phyloP scores from a whole-genome alignment of 108 stramenopile genomes.

The Cyclotella kingstonii region DNA sequence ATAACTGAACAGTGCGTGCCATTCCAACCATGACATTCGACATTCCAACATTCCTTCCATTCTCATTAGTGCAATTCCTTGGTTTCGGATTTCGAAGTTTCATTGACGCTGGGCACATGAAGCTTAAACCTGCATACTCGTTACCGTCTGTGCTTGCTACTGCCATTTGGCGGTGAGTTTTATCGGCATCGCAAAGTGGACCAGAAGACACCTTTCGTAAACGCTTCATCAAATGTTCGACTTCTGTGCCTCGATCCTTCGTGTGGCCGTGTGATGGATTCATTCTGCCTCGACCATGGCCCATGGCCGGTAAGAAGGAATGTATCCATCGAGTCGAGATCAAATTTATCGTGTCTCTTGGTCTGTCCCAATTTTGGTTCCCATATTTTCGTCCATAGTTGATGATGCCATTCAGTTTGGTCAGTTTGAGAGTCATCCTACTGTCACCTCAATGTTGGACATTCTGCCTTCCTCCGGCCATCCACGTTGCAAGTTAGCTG shows the following conservation, averaged over 20 bases:
- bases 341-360: no score
- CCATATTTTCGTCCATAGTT: no score
- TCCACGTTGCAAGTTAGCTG: no score
- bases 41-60: background rate
- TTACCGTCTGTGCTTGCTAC: slow-evolving; percentile 13
- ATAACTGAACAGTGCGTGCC: slow-evolving; percentile 37
- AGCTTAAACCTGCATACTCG: slow-evolving; percentile 16
- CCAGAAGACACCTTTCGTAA: slow-evolving; percentile 17
- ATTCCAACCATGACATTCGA: slow-evolving; percentile 14
- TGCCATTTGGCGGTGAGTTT: slow-evolving; percentile 15
- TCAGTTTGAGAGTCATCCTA: no score
- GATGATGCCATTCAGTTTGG: no score
- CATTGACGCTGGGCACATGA: slow-evolving; percentile 32
- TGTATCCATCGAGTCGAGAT: slow-evolving; percentile 2
- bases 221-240: slow-evolving; percentile 16
- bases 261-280: background rate
- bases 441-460: no score
- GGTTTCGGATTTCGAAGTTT: slow-evolving; percentile 17
- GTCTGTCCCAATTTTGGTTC: no score
- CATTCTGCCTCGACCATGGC: slow-evolving; percentile 8
- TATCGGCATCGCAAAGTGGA: slow-evolving; percentile 36
- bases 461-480: no score
- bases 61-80: background rate
- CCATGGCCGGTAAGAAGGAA: slow-evolving; percentile 7
- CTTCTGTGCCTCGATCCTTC: background rate